These are phyloP conservation scores for Alternaria gaisen DNA, from an alignment of 2,329 filamentous ascomycete species.

Conservation along the genomic window DNA sequence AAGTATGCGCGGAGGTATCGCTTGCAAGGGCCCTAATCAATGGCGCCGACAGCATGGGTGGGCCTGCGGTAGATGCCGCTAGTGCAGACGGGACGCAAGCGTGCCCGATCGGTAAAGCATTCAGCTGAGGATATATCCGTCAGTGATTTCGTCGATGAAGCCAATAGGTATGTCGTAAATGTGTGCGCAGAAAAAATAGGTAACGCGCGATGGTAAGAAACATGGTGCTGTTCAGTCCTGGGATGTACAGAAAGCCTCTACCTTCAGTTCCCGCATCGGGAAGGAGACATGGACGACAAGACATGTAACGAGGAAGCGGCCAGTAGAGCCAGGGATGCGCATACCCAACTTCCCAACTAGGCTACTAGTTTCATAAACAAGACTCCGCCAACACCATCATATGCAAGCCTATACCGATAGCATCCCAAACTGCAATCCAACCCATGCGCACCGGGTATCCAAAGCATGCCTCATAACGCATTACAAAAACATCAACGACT, in stretches of 20 bases:
- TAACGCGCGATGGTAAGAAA: constrained; percentile 9
- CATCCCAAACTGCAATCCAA: constrained; percentile 22
- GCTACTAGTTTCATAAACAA: constrained; percentile 28
- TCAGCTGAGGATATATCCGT: constrained; percentile 4
- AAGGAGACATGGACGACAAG: constrained; percentile 38
- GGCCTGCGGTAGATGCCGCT: constrained; percentile 15
- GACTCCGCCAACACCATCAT: constrained; percentile 36
- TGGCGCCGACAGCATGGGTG: constrained; percentile 27
- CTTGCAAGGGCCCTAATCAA: constrained; percentile 10
- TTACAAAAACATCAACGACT: constrained; percentile 32
- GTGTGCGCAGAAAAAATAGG: constrained; percentile 7
- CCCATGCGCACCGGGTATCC: constrained; percentile 32
- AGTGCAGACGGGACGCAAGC: constrained; percentile 14
- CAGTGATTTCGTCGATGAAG: background rate
- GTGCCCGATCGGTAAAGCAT: constrained; percentile 24
- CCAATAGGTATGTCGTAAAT: constrained; percentile 10
- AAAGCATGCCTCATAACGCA: constrained; percentile 36
- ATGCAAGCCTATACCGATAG: constrained; percentile 32
- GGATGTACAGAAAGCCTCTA: constrained; percentile 19
- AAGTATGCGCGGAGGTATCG: constrained; percentile 14
- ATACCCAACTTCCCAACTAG: constrained; percentile 31
- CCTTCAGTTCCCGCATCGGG: constrained; percentile 29
- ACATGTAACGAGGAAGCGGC: constrained; percentile 28
- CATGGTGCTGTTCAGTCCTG: constrained; percentile 22
- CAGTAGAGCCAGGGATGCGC: constrained; percentile 27